Conservation (phyloP, 1,139 yeast species). For the Zygoascus hellenicus region DNA sequence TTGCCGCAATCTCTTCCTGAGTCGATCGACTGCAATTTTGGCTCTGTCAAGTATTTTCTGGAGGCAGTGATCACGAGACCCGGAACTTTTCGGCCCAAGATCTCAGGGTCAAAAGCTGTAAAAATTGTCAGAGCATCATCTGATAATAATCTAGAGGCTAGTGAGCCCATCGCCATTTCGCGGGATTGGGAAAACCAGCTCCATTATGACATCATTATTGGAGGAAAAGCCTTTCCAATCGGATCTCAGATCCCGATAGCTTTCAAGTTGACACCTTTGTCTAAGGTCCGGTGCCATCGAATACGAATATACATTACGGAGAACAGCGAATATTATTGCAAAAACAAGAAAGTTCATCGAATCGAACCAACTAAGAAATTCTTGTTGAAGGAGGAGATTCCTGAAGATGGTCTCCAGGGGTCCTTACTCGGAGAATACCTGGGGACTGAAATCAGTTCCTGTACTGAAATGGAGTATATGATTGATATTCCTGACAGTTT, state of each 20-base stretch:
- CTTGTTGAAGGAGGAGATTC: constrained; percentile 72
- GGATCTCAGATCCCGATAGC: constrained; percentile 82
- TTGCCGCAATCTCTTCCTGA: constrained; percentile 82
- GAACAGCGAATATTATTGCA: constrained; percentile 83
- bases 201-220: constrained; percentile 82
- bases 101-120: constrained; percentile 59
- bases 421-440: constrained; percentile 36
- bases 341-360: constrained; percentile 79
- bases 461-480: constrained; percentile 71
- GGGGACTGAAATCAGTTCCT: constrained; percentile 39
- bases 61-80: constrained; percentile 65
- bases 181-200: constrained; percentile 93
- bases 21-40: constrained; percentile 70
- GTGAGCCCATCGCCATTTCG: constrained; percentile 86
- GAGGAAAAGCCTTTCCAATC: constrained; percentile 76
- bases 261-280: constrained; percentile 77
- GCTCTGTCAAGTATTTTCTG: constrained; percentile 63
- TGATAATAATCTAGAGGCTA: constrained; percentile 74
- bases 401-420: constrained; percentile 43
- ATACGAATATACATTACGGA: constrained; percentile 82
- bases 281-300: constrained; percentile 81
- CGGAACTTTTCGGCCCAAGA: constrained; percentile 80
- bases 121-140: constrained; percentile 69
- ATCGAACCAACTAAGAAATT: constrained; percentile 84
- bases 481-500: constrained; percentile 67